Percentiles rank a stretch among this genome's conserved stretches.
These are phyloP conservation scores for Monosporascus ibericus DNA, from an alignment of 2,329 filamentous ascomycete species.

Conservation along the genomic window DNA sequence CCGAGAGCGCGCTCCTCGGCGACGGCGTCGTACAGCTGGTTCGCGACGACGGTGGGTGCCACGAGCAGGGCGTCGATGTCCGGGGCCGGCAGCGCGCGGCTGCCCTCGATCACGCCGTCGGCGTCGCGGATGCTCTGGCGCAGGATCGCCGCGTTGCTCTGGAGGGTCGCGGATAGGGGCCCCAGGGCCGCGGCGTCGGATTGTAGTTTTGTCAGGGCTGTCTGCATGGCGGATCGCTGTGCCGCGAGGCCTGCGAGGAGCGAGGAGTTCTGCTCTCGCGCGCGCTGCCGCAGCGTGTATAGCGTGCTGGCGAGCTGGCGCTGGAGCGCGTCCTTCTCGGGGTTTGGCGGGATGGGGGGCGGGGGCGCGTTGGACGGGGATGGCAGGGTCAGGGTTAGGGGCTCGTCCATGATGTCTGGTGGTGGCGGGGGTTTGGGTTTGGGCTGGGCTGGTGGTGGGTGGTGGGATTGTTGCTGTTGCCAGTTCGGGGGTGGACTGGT, in stretches of 20 bases:
- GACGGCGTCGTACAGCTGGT: constrained; percentile 83
- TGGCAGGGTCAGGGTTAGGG: constrained; percentile 45
- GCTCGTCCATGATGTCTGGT: constrained; percentile 52
- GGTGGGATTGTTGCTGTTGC: constrained; percentile 19
- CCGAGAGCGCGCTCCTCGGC: constrained; percentile 83
- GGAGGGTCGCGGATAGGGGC: constrained; percentile 63
- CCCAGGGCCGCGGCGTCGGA: constrained; percentile 66
- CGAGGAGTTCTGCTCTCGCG: constrained; percentile 64
- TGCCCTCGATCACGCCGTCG: constrained; percentile 68
- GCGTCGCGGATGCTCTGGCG: constrained; percentile 72
- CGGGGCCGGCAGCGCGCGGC: constrained; percentile 62
- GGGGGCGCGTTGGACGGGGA: constrained; percentile 50
- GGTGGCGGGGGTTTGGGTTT: constrained; percentile 36
- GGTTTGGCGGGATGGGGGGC: constrained; percentile 89
- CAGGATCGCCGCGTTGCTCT: constrained; percentile 72
- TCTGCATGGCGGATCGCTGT: constrained; percentile 71
- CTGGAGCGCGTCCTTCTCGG: constrained; percentile 85
- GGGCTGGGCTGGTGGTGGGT: constrained; percentile 25
- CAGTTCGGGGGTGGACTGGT: constrained; percentile 18
- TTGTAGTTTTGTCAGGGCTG: constrained; percentile 63
- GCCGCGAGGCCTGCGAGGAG: constrained; percentile 71
- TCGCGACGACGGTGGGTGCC: constrained; percentile 87
- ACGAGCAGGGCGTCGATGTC: constrained; percentile 86
- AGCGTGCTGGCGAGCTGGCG: constrained; percentile 68
- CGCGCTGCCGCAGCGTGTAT: constrained; percentile 60